A percentile compares a stretch with the other conserved stretches of the same genome.
These are phyloP conservation scores for Coemansia sp. DNA, from an alignment of 192 early-diverging fungal species.

Conservation along the genomic window DNA sequence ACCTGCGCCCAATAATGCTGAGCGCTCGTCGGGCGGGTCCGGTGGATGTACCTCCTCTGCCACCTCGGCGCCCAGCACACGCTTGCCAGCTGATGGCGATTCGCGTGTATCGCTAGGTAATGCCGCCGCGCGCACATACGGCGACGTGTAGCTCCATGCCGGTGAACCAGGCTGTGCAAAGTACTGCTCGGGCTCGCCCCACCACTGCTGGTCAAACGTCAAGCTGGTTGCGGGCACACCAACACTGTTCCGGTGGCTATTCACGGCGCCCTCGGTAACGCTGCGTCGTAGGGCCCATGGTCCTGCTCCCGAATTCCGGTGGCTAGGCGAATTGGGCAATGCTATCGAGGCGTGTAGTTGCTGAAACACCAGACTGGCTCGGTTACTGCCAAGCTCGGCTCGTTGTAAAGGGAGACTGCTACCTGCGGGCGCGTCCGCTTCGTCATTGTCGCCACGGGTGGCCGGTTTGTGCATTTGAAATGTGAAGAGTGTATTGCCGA, in stretches of 20 bases:
- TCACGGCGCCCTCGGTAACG: neutral
- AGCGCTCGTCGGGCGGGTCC: neutral
- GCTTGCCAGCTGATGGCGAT: neutral
- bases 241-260: neutral
- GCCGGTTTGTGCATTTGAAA: neutral
- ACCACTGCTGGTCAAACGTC: neutral
- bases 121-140: neutral
- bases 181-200: neutral
- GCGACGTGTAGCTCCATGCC: neutral
- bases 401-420: neutral
- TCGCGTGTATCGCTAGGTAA: neutral
- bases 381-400: neutral
- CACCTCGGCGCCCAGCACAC: neutral
- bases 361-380: conserved; percentile 44
- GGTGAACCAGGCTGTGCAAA: neutral
- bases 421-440: neutral
- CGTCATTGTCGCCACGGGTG: neutral
- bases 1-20: neutral
- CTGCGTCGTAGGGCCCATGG: conserved; percentile 22
- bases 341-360: conserved; percentile 34
- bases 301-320: neutral
- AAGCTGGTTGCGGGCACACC: neutral
- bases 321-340: conserved; percentile 3
- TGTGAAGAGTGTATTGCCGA: neutral
- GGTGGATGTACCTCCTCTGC: neutral